Evolutionary conservation across 148 eudicot genomes (phyloP).

Genomic region (Salicornia ramosissima): DNA sequence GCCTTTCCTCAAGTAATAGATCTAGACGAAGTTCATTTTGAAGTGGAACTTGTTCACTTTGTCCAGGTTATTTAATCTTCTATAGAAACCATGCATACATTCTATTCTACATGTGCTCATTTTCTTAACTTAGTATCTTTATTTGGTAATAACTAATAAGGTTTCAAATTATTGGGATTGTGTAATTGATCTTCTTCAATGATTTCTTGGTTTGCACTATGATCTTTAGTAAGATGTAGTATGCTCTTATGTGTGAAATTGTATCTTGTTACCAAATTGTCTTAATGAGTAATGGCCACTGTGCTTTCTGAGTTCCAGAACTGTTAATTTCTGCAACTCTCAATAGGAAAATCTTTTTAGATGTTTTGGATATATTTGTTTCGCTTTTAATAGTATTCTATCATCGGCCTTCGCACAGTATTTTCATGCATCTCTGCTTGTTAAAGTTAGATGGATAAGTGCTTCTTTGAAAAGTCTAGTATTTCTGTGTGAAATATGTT

Average conservation of each 20-base stretch:
- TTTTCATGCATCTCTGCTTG: neutral
- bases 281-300: neutral
- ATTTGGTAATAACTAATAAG: neutral
- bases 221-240: slow-evolving; percentile 6
- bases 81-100: neutral
- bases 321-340: neutral
- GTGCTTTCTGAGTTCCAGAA: neutral
- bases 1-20: slow-evolving; percentile 47
- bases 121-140: neutral
- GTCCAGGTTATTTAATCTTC: slow-evolving; percentile 60
- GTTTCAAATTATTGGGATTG: neutral
- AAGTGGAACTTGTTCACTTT: slow-evolving; percentile 92
- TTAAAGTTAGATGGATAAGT: slow-evolving; percentile 2
- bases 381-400: neutral
- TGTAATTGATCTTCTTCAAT: neutral
- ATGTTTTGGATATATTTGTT: neutral
- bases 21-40: slow-evolving; percentile 81
- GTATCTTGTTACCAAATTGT: neutral
- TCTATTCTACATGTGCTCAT: slow-evolving; percentile 2
- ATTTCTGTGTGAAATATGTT: neutral
- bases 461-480: neutral
- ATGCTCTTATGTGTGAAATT: neutral
- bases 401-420: neutral
- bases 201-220: neutral
- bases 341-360: neutral